Evolutionary conservation across 164 flowering plant genomes (phyloP).

Genomic region (Aristolochia contorta): DNA sequence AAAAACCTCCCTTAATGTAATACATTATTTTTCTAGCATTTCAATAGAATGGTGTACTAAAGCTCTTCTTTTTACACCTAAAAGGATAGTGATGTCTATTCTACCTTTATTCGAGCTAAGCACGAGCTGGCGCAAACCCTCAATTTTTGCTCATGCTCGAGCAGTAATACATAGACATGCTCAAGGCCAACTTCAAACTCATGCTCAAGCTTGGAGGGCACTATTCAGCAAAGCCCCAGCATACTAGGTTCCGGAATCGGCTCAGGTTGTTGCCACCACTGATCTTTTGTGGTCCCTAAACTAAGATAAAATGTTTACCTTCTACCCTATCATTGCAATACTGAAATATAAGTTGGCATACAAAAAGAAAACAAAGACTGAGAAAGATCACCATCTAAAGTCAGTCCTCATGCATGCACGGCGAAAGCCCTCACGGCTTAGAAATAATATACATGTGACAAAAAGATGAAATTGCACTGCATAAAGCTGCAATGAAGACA

Average conservation of each 20-base stretch:
- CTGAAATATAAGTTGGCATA: neutral
- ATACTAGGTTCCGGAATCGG: neutral
- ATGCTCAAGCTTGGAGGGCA: too few species aligned
- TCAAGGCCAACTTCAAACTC: too few species aligned
- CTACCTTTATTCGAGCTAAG: too few species aligned
- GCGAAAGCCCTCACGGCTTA: slow-evolving; percentile 96
- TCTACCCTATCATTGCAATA: neutral
- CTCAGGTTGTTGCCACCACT: neutral
- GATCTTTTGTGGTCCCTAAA: neutral
- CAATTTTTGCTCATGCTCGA: too few species aligned
- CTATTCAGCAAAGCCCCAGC: too few species aligned
- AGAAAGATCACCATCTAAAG: slow-evolving; percentile 36
- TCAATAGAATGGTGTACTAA: too few species aligned
- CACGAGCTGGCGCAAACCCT: too few species aligned
- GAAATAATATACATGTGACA: slow-evolving; percentile 71
- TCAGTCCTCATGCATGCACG: slow-evolving; percentile 90
- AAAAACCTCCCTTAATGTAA: too few species aligned
- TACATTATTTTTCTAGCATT: too few species aligned
- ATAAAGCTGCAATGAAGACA: slow-evolving; percentile 47
- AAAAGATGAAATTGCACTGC: slow-evolving; percentile 90
- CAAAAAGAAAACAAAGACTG: neutral
- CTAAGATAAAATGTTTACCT: neutral
- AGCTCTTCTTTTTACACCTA: too few species aligned
- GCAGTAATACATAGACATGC: too few species aligned
- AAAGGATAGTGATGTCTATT: too few species aligned